Base-by-base conservation (phyloP, 192 early-diverging fungal species). In the Gryganskiella cystojenkinii region DNA sequence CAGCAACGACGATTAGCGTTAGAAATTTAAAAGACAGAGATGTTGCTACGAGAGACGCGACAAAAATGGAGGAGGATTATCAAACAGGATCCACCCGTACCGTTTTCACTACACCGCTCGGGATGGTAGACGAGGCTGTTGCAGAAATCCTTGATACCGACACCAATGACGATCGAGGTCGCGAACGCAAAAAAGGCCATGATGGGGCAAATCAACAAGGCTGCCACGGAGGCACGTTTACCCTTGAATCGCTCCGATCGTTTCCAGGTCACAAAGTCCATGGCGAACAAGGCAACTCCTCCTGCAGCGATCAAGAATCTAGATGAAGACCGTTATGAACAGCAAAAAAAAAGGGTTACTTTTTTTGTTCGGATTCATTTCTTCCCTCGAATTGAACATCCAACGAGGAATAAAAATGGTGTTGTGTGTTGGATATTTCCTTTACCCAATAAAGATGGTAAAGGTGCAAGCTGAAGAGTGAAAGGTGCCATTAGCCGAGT, bases 211-310 rank as follows among this genome's bases (percentile, higher is more conserved):
- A 74, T 55, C 49, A 74, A 31, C 24, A 74, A 19, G 19, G 71
- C 64, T 7, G 67, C 63, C 13, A 65, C 30, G n/a, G 71, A 73
- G 4, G 71, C 62, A 11, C 71, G 71, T 46, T 65, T 73, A 55
- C 71, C 71, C 56, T 73, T 73, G 50, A 64, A 73, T 22, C 61
- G 51, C 37, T 73, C 71, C 17, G 71, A 73, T 43, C 62, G 71
- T 35, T 73, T 73, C 71, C 71, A 73, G 20, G 71, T 73, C 22
- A 73, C 56, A 45, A 42, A 73, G 49, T 73, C 71, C 71, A 73
- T 73, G 33, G 28, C 54, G 24, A 64, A 54, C 27, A 73, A 20
- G 1, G 25, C 71, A n/a, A 53, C 49, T 35, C 61, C 71, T 52
- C 61, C 62, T 35, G 55, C 63, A 45, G 60, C 60, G 34, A 50